Percentiles rank a stretch among this genome's conserved stretches.
These are phyloP conservation scores for Ogataea hybrid DNA, from an alignment of 1,139 yeast genomes.

Conservation along the genomic window DNA sequence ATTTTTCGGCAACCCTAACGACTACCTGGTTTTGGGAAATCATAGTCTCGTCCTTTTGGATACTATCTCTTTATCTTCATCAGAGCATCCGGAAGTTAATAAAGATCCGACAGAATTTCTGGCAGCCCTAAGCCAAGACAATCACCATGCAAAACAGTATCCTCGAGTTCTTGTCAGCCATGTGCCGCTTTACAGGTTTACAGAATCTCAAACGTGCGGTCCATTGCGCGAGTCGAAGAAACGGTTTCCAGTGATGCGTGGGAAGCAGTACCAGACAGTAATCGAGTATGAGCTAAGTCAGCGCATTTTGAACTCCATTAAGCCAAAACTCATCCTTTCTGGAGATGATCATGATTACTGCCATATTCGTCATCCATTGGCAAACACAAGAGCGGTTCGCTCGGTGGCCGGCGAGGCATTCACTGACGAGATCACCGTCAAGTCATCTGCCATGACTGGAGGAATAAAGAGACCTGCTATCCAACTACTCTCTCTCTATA, in stretches of 20 bases:
- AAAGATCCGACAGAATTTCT: constrained; percentile 42
- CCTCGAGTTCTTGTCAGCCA: constrained; percentile 78
- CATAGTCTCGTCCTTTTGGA: constrained; percentile 78
- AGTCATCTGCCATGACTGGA: constrained; percentile 90
- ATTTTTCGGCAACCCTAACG: constrained; percentile 70
- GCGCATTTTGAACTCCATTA: constrained; percentile 50
- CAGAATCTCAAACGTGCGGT: constrained; percentile 58
- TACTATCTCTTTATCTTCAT: constrained; percentile 72
- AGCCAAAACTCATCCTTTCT: constrained; percentile 71
- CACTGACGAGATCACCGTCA: constrained; percentile 80
- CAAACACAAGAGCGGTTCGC: constrained; percentile 15
- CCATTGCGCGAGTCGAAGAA: constrained; percentile 60
- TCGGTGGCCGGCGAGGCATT: constrained; percentile 33
- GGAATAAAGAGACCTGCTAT: constrained; percentile 84
- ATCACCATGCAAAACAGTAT: constrained; percentile 32
- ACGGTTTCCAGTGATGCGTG: constrained; percentile 65
- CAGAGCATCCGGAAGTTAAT: constrained; percentile 40
- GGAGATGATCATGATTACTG: constrained; percentile 99
- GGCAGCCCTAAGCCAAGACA: constrained; percentile 28
- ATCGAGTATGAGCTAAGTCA: constrained; percentile 57
- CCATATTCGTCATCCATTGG: constrained; percentile 59
- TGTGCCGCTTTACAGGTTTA: constrained; percentile 71
- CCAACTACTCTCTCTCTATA: constrained; percentile 70
- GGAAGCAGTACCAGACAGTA: constrained; percentile 79
- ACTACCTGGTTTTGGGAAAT: constrained; percentile 58